These are phyloP conservation scores for Botryotinia convoluta DNA, from an alignment of 2,329 filamentous ascomycete species.

Conservation along the genomic window DNA sequence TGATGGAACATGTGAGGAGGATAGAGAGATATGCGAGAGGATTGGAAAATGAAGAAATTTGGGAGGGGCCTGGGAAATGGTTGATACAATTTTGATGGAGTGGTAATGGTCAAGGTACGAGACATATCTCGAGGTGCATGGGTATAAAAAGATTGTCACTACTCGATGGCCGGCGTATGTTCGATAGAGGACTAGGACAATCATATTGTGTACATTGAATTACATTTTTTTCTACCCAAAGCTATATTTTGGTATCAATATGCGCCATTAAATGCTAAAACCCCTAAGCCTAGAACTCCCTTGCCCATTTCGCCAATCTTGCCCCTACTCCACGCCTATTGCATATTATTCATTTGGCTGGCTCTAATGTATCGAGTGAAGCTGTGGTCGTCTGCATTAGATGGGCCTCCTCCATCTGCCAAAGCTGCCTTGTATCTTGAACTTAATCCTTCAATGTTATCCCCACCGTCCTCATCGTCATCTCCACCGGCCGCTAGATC, in stretches of 20 bases:
- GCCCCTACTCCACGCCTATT: slow-evolving; percentile 25
- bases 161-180: slow-evolving; percentile 10
- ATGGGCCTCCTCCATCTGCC: slow-evolving; percentile 50
- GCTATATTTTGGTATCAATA: slow-evolving; percentile 18
- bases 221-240: slow-evolving; percentile 11
- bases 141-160: slow-evolving; percentile 17
- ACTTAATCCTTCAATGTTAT: slow-evolving; percentile 63
- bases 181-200: background rate
- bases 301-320: slow-evolving; percentile 16
- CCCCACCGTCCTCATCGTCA: slow-evolving; percentile 44
- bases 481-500: slow-evolving; percentile 58
- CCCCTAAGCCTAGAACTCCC: slow-evolving; percentile 25
- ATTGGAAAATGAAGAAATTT: background rate
- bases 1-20: background rate
- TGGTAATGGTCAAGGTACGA: slow-evolving; percentile 13
- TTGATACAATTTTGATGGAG: slow-evolving; percentile 8
- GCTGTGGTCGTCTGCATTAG: slow-evolving; percentile 36
- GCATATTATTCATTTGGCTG: slow-evolving; percentile 35
- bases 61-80: background rate
- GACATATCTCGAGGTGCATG: slow-evolving; percentile 21
- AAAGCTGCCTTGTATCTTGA: slow-evolving; percentile 76
- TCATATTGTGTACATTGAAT: slow-evolving; percentile 8
- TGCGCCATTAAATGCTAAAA: slow-evolving; percentile 30
- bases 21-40: slow-evolving; percentile 4
- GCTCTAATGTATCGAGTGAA: slow-evolving; percentile 38